Conservation (phyloP, 2,329 filamentous ascomycete species). For the Aspergillus sp. region DNA sequence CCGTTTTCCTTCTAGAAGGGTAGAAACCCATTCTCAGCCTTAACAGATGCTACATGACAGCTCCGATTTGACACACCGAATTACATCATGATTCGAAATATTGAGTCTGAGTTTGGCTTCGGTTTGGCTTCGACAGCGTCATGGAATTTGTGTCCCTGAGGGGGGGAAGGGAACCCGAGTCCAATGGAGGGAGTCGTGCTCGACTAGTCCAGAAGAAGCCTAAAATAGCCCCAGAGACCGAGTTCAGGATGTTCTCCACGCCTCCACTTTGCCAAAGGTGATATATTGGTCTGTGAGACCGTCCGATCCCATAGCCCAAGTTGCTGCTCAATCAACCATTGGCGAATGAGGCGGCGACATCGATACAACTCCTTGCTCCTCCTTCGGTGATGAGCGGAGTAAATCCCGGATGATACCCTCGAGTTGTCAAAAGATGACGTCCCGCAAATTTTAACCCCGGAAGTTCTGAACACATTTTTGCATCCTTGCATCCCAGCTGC, state of each 20-base stretch:
- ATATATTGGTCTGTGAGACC: conserved; percentile 17
- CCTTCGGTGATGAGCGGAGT: neutral
- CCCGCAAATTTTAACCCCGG: neutral
- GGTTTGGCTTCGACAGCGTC: conserved; percentile 3
- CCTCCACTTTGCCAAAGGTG: conserved; percentile 20
- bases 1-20: conserved; percentile 8
- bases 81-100: conserved; percentile 14
- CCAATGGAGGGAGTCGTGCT: conserved; percentile 3
- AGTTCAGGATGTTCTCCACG: conserved; percentile 20
- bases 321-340: neutral
- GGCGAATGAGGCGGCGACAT: neutral
- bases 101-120: neutral
- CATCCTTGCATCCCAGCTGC: neutral
- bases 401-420: neutral
- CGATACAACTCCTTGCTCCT: neutral
- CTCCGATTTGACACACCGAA: conserved; percentile 5
- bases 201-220: conserved; percentile 4
- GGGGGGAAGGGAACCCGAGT: neutral
- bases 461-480: conserved; percentile 1
- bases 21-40: conserved; percentile 14
- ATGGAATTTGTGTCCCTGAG: neutral
- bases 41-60: conserved; percentile 11
- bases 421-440: conserved; percentile 2
- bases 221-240: conserved; percentile 4
- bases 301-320: conserved; percentile 6